phyloP scores from a whole-genome alignment of 768 basidiomycete genomes.

The Boletus pseudo-olivaceus region DNA sequence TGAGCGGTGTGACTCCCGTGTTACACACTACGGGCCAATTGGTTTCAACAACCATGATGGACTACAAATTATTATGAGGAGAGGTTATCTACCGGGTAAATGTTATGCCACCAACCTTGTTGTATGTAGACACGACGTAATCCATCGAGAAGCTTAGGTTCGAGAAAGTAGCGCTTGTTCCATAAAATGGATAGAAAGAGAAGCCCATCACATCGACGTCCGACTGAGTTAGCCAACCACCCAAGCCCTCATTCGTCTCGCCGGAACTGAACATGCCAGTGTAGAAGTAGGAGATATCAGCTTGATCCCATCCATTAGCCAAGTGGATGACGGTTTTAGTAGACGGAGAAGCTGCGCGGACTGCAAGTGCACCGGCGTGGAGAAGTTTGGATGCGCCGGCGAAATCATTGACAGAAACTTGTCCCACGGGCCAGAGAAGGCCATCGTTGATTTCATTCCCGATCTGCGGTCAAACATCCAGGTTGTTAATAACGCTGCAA shows the following conservation, averaged over 20 bases:
- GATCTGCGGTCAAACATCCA: constrained; percentile 1
- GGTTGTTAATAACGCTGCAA: neutral
- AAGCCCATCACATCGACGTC: constrained; percentile 10
- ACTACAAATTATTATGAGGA: constrained; percentile 6
- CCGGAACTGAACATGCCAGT: neutral
- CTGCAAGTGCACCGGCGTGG: constrained; percentile 29
- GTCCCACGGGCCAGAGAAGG: constrained; percentile 6
- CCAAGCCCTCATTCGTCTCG: neutral
- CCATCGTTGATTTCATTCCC: constrained; percentile 15
- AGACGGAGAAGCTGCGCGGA: constrained; percentile 3
- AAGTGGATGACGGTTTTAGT: constrained; percentile 7
- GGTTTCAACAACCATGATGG: constrained; percentile 12
- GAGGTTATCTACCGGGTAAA: neutral
- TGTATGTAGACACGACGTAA: constrained; percentile 6
- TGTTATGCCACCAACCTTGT: constrained; percentile 1
- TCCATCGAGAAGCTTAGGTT: constrained; percentile 5
- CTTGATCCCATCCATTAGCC: constrained; percentile 8
- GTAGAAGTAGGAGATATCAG: constrained; percentile 5
- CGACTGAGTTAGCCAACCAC: constrained; percentile 1
- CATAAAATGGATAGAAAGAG: constrained; percentile 13
- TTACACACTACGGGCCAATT: constrained; percentile 7
- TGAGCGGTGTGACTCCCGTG: neutral
- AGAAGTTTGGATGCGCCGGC: constrained; percentile 26
- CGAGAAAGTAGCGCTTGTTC: constrained; percentile 2
- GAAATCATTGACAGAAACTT: constrained; percentile 6